Percentiles rank a stretch among this genome's conserved stretches.
Conservation (phyloP, 768 basidiomycete genomes). For the Boletellus emodensis region DNA sequence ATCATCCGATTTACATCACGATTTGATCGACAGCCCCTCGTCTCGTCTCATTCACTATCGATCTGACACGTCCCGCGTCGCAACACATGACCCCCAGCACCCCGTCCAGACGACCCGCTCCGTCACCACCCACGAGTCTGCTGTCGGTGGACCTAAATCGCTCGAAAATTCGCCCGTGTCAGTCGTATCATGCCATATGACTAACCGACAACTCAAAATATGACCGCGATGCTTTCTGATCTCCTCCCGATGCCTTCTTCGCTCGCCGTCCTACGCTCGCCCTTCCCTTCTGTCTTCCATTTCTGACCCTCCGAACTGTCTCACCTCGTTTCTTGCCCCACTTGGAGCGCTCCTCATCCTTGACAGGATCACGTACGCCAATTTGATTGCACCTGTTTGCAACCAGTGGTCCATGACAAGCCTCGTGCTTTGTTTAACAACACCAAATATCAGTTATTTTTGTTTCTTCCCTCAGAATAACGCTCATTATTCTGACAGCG, state of each 20-base stretch:
- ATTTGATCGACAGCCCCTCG: constrained; percentile 21
- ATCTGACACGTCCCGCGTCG: constrained; percentile 22
- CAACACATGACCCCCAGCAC: constrained; percentile 22
- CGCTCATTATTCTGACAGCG: constrained; percentile 22
- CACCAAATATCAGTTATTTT: constrained; percentile 9
- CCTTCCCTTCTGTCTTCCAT: constrained; percentile 4
- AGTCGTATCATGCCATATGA: not conserved
- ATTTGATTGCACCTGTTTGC: constrained; percentile 7
- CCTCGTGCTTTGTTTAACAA: constrained; percentile 27
- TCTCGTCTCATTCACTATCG: constrained; percentile 12
- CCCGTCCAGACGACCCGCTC: constrained; percentile 2
- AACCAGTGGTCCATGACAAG: constrained; percentile 7
- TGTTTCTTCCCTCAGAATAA: constrained; percentile 8
- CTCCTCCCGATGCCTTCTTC: constrained; percentile 16
- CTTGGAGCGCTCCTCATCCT: constrained; percentile 2
- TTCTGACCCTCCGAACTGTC: not conserved
- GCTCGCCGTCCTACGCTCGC: constrained; percentile 11
- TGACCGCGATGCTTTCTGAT: constrained; percentile 18
- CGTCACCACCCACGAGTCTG: constrained; percentile 1
- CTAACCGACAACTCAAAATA: constrained; percentile 6
- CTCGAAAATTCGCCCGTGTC: not conserved
- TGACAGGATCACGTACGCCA: constrained; percentile 28
- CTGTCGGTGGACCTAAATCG: constrained; percentile 9
- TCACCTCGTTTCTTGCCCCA: constrained; percentile 23
- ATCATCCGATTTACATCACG: constrained; percentile 19